A percentile compares a stretch with the other conserved stretches of the same genome.
Conservation (phyloP, 805 yeast species). For the Saturnispora kantuleensis region DNA sequence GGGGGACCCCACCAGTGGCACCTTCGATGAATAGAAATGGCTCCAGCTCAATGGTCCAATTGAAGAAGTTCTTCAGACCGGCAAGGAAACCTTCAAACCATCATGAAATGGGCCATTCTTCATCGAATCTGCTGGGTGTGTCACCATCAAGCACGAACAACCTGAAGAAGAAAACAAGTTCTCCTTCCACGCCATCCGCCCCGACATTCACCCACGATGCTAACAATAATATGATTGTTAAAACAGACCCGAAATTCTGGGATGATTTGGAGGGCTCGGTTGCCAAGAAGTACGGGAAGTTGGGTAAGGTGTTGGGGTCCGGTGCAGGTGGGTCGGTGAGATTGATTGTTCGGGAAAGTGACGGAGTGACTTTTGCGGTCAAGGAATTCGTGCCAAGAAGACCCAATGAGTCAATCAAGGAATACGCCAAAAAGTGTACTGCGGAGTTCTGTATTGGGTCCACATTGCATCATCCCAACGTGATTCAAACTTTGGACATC, state of each 20-base stretch:
- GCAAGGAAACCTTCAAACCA: slow-evolving; percentile 24
- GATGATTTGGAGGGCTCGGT: slow-evolving; percentile 45
- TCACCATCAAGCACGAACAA: slow-evolving; percentile 7
- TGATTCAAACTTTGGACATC: slow-evolving; percentile 68
- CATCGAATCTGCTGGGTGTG: background rate
- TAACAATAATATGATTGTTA: slow-evolving; percentile 31
- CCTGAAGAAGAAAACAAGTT: slow-evolving; percentile 5
- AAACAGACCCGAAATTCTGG: slow-evolving; percentile 29
- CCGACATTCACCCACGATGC: slow-evolving; percentile 33
- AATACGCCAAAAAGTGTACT: slow-evolving; percentile 77
- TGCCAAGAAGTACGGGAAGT: slow-evolving; percentile 55
- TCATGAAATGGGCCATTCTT: slow-evolving; percentile 1
- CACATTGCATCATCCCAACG: slow-evolving; percentile 71
- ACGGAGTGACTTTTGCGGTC: slow-evolving; percentile 69
- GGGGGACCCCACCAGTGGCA: background rate
- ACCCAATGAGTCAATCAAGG: slow-evolving; percentile 60
- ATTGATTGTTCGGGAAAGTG: slow-evolving; percentile 55
- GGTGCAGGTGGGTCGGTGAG: slow-evolving; percentile 90
- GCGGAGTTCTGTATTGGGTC: slow-evolving; percentile 86
- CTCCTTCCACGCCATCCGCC: slow-evolving; percentile 17
- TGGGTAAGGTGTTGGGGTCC: slow-evolving; percentile 68
- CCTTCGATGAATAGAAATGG: slow-evolving; percentile 12
- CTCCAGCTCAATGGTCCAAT: slow-evolving; percentile 48
- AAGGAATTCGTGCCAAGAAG: slow-evolving; percentile 70
- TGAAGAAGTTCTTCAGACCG: slow-evolving; percentile 65